Evolutionary conservation across 1,284 basidiomycete genomes (phyloP).

Genomic region (Ganoderma boninense): DNA sequence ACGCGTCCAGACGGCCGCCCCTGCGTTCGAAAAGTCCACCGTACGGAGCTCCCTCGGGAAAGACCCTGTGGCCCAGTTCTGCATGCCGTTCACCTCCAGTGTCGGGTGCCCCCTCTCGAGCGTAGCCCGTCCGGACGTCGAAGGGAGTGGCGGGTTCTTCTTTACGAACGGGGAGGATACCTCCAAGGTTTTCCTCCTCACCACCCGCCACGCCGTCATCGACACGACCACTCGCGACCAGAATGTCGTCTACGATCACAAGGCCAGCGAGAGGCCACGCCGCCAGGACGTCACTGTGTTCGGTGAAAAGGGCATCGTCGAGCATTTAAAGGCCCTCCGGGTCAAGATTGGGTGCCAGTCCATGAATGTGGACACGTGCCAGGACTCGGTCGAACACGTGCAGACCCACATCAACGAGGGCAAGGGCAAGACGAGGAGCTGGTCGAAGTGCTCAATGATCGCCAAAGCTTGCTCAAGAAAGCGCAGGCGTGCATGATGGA

Average conservation of each 20-base stretch:
- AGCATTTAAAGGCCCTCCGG: not conserved
- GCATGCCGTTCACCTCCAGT: not conserved
- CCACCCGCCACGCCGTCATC: conserved; percentile 40
- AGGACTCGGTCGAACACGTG: not conserved
- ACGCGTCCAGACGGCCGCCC: not conserved
- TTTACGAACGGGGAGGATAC: conserved; percentile 35
- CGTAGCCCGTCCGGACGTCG: conserved; percentile 11
- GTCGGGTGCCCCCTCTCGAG: not conserved
- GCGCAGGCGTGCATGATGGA: not conserved
- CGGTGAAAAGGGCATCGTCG: not conserved
- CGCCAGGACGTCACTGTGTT: not conserved
- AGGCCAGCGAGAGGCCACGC: not conserved
- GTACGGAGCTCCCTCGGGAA: not conserved
- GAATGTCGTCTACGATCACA: conserved; percentile 2
- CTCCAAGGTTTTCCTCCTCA: conserved; percentile 39
- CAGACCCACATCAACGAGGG: not conserved
- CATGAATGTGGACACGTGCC: not conserved
- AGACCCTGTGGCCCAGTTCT: not conserved
- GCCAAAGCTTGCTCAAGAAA: not conserved
- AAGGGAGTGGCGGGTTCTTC: conserved; percentile 47
- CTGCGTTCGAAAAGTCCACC: not conserved
- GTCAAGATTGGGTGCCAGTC: not conserved
- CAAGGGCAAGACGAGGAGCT: not conserved
- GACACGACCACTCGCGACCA: conserved; percentile 41
- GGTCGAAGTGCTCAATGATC: not conserved